phyloP scores from a whole-genome alignment of 2,329 filamentous ascomycete species.

The Hypoxylon sp. region DNA sequence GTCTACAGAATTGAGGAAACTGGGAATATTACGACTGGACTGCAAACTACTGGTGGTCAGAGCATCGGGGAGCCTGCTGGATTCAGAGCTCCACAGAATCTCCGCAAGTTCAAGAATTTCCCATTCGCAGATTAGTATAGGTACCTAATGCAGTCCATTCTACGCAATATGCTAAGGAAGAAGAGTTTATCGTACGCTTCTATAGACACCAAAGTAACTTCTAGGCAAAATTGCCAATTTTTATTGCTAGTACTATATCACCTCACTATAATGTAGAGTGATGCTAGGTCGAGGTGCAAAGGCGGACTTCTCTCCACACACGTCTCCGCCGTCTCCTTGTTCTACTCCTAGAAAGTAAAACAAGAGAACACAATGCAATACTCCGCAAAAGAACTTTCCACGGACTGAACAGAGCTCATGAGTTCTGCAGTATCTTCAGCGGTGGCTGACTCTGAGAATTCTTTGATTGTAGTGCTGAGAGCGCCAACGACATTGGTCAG shows the following conservation, averaged over 20 bases:
- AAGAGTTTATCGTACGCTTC: not conserved
- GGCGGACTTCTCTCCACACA: too few relatives aligned
- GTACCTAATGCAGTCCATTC: too few relatives aligned
- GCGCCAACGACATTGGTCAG: not conserved
- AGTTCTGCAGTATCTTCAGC: not conserved
- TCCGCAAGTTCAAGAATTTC: constrained; percentile 6
- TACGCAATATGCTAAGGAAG: not conserved
- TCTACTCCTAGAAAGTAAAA: not conserved
- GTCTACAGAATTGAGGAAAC: constrained; percentile 64
- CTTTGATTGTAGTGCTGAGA: not conserved
- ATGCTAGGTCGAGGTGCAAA: too few relatives aligned
- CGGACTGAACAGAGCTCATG: not conserved
- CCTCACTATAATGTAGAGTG: not conserved
- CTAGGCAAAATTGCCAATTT: not conserved
- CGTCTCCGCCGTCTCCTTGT: too few relatives aligned
- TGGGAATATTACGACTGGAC: constrained; percentile 14
- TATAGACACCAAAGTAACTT: not conserved
- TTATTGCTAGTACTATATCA: not conserved
- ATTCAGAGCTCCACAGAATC: not conserved
- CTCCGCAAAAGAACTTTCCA: not conserved
- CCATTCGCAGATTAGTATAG: constrained; percentile 2
- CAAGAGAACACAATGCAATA: not conserved
- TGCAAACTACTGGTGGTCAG: not conserved
- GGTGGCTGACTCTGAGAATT: not conserved
- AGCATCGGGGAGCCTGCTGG: not conserved